These are phyloP conservation scores for Puccinia novopanici DNA, from an alignment of 1,284 basidiomycete genomes.

Conservation along the genomic window DNA sequence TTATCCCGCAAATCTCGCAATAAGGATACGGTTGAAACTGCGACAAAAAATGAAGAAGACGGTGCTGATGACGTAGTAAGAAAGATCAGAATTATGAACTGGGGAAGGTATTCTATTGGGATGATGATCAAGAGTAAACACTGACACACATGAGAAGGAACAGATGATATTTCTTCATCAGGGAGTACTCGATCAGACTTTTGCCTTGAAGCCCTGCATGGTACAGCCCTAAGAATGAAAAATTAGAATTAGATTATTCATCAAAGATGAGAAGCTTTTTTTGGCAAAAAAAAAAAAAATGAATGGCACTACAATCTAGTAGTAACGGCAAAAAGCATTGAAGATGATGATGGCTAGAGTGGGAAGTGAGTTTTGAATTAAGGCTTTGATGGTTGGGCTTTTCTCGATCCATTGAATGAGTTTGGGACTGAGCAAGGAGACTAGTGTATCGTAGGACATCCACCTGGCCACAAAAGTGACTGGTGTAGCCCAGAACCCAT, in stretches of 20 bases:
- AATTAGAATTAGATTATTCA: background rate
- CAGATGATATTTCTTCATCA: conserved; percentile 58
- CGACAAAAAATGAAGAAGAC: conserved; percentile 56
- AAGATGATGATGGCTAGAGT: conserved; percentile 58
- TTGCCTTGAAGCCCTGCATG: conserved; percentile 57
- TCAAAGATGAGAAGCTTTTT: background rate
- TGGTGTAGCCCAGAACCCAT: conserved; percentile 58
- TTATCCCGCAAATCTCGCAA: conserved; percentile 57
- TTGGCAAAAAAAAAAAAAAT: conserved; percentile 31
- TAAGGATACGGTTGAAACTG: conserved; percentile 59
- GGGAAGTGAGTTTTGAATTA: conserved; percentile 58
- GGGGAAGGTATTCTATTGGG: background rate
- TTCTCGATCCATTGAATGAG: conserved; percentile 56
- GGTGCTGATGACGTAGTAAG: background rate
- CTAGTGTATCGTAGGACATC: conserved; percentile 56
- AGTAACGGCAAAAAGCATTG: conserved; percentile 58
- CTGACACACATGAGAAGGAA: conserved; percentile 46
- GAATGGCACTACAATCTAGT: conserved; percentile 56
- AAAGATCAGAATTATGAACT: background rate
- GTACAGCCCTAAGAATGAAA: conserved; percentile 20
- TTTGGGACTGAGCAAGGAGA: conserved; percentile 55
- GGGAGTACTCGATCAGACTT: conserved; percentile 57
- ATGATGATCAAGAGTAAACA: conserved; percentile 1
- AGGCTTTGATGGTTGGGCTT: conserved; percentile 56
- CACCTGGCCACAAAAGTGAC: conserved; percentile 57